A percentile compares a stretch with the other conserved stretches of the same genome.
These are phyloP conservation scores for Aureobasidium lini DNA, from an alignment of 2,329 filamentous ascomycete genomes.

Conservation along the genomic window DNA sequence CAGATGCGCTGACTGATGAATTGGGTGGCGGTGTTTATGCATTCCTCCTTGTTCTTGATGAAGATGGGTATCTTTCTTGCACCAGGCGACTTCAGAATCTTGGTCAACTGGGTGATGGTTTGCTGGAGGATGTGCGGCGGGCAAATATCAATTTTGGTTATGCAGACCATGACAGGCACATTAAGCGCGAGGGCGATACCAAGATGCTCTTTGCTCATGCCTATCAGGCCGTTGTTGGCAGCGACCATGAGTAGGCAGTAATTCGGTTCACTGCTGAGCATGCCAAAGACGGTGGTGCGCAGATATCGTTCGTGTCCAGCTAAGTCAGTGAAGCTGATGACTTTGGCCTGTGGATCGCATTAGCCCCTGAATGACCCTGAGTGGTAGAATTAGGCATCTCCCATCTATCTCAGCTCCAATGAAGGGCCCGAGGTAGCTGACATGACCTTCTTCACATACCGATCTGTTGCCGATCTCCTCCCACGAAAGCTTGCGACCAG, in stretches of 20 bases:
- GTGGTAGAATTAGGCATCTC: neutral
- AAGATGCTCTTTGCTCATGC: constrained; percentile 97
- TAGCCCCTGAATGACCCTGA: neutral
- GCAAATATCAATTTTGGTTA: constrained; percentile 98
- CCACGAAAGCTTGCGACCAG: constrained; percentile 86
- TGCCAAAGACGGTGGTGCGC: constrained; percentile 89
- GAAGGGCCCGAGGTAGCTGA: neutral
- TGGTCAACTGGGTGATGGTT: constrained; percentile 82
- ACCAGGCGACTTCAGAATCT: constrained; percentile 88
- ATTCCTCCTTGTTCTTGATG: constrained; percentile 84
- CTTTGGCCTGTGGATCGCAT: constrained; percentile 56
- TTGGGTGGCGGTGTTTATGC: constrained; percentile 89
- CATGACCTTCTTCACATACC: constrained; percentile 30
- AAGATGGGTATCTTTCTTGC: constrained; percentile 94
- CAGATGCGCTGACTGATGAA: constrained; percentile 94
- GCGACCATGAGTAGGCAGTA: constrained; percentile 98
- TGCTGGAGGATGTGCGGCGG: constrained; percentile 91
- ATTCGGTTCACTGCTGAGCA: constrained; percentile 89
- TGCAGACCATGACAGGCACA: constrained; percentile 93
- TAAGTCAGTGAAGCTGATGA: constrained; percentile 92
- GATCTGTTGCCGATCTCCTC: constrained; percentile 94
- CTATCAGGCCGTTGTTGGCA: constrained; percentile 92
- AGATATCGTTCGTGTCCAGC: constrained; percentile 94
- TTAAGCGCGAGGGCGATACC: constrained; percentile 92
- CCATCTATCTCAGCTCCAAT: too few relatives aligned